Evolutionary conservation across 768 basidiomycete genomes (phyloP).

Genomic region (Russula vinacea): DNA sequence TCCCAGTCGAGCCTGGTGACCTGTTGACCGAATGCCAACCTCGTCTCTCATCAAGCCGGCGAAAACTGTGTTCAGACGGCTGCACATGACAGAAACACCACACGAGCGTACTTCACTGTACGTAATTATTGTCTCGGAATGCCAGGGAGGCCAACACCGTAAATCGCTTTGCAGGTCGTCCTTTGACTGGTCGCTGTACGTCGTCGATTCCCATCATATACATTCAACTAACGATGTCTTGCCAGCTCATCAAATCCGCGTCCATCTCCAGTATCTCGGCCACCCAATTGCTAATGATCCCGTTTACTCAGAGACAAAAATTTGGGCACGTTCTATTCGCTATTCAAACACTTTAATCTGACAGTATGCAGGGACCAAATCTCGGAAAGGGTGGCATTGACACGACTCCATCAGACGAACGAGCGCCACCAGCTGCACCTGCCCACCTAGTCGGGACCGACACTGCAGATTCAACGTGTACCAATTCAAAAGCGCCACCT

Average conservation of each 20-base stretch:
- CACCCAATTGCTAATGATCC: conserved; percentile 94
- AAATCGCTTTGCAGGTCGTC: conserved; percentile 54
- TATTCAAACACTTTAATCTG: not conserved
- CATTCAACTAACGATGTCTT: not conserved
- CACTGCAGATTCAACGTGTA: conserved; percentile 25
- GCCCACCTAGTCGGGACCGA: conserved; percentile 37
- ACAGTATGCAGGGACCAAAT: conserved; percentile 53
- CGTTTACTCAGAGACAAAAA: conserved; percentile 76
- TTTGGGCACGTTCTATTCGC: conserved; percentile 55
- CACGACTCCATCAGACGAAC: conserved; percentile 61
- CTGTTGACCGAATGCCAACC: not conserved
- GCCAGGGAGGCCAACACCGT: conserved; percentile 8
- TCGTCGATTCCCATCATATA: conserved; percentile 18
- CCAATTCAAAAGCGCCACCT: not conserved
- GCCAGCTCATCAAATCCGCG: conserved; percentile 92
- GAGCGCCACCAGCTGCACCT: conserved; percentile 57
- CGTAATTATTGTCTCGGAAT: conserved; percentile 26
- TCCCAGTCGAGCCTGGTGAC: not conserved
- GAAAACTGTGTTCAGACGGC: conserved; percentile 80
- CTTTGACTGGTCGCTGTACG: conserved; percentile 90
- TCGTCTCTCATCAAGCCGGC: conserved; percentile 52
- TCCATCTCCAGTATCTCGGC: conserved; percentile 94
- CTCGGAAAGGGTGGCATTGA: conserved; percentile 82
- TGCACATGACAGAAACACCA: conserved; percentile 71
- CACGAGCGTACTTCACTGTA: conserved; percentile 86